phyloP scores from a whole-genome alignment of 192 early-diverging fungal species.

The Haplosporangium gracile region DNA sequence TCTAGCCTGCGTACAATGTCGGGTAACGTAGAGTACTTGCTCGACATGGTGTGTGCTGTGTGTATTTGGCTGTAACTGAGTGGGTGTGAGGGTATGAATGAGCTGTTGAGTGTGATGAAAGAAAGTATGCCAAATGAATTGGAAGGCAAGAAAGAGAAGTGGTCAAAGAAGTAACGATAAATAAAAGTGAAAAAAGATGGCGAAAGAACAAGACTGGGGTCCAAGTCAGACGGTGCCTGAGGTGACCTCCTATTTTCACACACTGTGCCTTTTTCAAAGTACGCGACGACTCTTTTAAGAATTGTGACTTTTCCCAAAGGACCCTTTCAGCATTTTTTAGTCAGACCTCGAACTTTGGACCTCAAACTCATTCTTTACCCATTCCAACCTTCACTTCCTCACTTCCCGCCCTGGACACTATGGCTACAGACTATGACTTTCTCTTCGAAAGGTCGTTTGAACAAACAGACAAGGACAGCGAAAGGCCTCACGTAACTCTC shows the following conservation, averaged over 20 bases:
- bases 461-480: no score
- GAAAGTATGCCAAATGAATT: neutral
- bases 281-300: neutral
- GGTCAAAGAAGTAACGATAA: neutral
- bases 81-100: neutral
- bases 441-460: slow-evolving; percentile 24
- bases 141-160: neutral
- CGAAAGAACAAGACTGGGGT: neutral
- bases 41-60: slow-evolving; percentile 52
- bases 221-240: neutral
- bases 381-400: neutral
- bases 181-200: neutral
- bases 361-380: neutral
- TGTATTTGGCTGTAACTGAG: neutral
- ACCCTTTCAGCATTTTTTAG: neutral
- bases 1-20: slow-evolving; percentile 71
- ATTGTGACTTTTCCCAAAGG: neutral
- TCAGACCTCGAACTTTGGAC: neutral
- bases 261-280: neutral
- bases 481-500: slow-evolving; percentile 74
- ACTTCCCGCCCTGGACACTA: neutral
- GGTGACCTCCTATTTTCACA: neutral
- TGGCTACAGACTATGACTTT: slow-evolving; percentile 18
- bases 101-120: neutral
- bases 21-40: slow-evolving; percentile 83